Evolutionary conservation across 2,329 filamentous ascomycete genomes (phyloP), one percentile per base, ranked within the genome.

Genomic region (Stagonosporopsis chrysanthemi): DNA sequence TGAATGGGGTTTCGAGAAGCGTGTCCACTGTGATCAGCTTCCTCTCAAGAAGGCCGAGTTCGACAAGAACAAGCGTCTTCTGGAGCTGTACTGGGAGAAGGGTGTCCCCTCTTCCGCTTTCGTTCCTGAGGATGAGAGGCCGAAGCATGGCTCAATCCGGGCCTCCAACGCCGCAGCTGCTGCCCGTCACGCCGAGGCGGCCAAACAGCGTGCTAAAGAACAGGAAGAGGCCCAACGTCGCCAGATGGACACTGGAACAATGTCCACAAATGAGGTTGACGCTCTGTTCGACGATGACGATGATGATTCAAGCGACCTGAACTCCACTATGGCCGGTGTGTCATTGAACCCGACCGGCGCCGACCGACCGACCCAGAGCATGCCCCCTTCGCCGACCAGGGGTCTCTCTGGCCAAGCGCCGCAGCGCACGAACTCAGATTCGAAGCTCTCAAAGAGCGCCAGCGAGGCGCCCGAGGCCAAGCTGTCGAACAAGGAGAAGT

Each of bases 31-130:
- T 75, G 95, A 99, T 74, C 95, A 99, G 82, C 84, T 99, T 74
- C 95, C 95, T 28, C 82, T 99, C 67, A 94, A 98, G 86, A 99
- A 99, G 84, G 95, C 95, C n/a, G 95, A 99, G 75, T 99, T 95
- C 80, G 88, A 96, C 78, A 98, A 98, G 84, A 92, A 96, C 75
- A 91, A 93, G 81, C 88, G 95, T 53, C 87, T 98, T 28, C 84
- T 99, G 43, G 95, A 99, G 79, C 85, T 99, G 15, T 99, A 97
- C 83, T 99, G 95, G 95, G 95, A 99, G 87, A 99, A 98, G 86
- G 95, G 95, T 43, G 92, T 98, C 7, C 92, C 94, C 26, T 98
- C 93, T 62, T 97, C 94, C 40, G 91, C 93, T 2, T 99, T 96
- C 69, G 89, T 99, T 49, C 95, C 95, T 2, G 95, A 99, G 74